Conservation (phyloP, 2,329 filamentous ascomycete species). For the Diaporthe velutina region DNA sequence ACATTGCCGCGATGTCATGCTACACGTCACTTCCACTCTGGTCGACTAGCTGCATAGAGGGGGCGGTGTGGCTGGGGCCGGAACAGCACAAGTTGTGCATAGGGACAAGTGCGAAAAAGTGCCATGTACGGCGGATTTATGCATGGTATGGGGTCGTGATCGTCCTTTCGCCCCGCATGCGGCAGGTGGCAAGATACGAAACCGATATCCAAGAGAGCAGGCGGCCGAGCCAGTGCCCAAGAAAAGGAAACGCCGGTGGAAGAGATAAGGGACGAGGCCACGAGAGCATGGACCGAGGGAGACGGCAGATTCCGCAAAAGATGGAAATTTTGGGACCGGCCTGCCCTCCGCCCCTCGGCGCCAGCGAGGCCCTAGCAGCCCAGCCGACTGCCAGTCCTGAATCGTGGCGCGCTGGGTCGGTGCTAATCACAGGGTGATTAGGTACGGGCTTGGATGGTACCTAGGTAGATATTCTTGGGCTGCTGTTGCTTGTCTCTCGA, state of each 20-base stretch:
- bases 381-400: not conserved
- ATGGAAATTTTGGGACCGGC: not conserved
- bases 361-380: not conserved
- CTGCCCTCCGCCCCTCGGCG: not conserved
- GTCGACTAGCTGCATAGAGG: not conserved
- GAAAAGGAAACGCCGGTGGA: not conserved
- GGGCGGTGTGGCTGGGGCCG: not conserved
- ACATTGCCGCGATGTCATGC: conserved; percentile 13
- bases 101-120: not conserved
- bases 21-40: conserved; percentile 16
- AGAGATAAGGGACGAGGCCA: not conserved
- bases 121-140: not conserved
- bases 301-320: conserved; percentile 1
- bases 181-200: not conserved
- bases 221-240: not conserved
- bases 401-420: not conserved
- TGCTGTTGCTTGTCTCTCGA: not conserved
- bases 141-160: not conserved
- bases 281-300: not conserved
- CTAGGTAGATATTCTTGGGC: no score
- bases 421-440: not conserved
- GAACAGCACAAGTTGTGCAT: not conserved
- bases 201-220: not conserved
- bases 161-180: not conserved
- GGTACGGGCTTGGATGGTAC: no score